Base-by-base conservation (phyloP, 1,284 basidiomycete species). In the Leccinum pallidistipes region DNA sequence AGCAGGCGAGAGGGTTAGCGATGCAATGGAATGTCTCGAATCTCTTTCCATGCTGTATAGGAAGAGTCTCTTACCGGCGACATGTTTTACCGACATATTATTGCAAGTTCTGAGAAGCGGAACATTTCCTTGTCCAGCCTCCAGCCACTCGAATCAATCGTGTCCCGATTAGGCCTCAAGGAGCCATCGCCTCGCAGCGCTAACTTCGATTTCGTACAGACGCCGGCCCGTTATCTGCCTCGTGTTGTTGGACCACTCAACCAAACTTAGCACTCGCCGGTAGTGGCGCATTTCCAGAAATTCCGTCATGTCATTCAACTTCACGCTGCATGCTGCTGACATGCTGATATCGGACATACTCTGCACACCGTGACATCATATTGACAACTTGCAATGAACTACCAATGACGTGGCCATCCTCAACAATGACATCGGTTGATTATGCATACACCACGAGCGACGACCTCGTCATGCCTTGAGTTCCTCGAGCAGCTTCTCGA, bases 401-500 rank as follows among this genome's bases (percentile, higher is more conserved):
- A 60, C 47, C 53, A 59, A 65, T 16, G 16, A 36, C 54, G 29
- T 66, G 45, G 55, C 49, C 31, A 32, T 62, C 51, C 47, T 49
- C 53, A 29, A 31, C 47, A 11, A 3, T 47, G 38, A 45, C 27
- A 21, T 47, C n/a, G 43, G 34, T 47, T 40, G 38, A 56, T 56
- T 65, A 58, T 54, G 58, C 52, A 57, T 62, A 62, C 47, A 52
- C 5, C n/a, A 21, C 51, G 21, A 43, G n/a, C 9, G 34, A 43
- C 18, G 29, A 27, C 40, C 24, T 79, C 83, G 38, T 27, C 71
- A 73, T 62, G 80, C 84, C 68, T 90, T 80, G 65, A 93, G 81
- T 70, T 89, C 83, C 24, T 77, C 79, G 64, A 89, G 77, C 71
- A 81, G 77, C 71, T 81, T 79, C 80, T 86, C 82, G 63, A 83